Base-by-base conservation (phyloP, 371 early-diverging fungal species). In the Syncephalastrum sp. region DNA sequence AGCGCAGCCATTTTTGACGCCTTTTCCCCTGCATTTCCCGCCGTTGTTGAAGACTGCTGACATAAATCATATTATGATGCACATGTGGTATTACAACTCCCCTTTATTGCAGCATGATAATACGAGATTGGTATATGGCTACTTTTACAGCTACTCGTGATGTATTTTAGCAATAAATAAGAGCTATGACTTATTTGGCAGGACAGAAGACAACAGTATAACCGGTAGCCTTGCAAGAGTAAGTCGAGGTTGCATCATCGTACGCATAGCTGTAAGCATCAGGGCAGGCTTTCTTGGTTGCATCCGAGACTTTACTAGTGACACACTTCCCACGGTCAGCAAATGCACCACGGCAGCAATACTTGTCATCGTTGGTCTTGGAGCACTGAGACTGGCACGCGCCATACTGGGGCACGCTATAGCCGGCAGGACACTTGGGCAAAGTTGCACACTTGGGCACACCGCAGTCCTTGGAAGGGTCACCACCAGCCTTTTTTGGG, bases 221-320 rank as follows among this genome's bases (percentile, higher is more conserved):
- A 15, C 62, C 63, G 41, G 60, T 54, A 16, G 69, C 54, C 5
- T 54, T 33, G 61, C 82, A 82, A 57, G 67, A 55, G 41, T 59
- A 76, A 21, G 74, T 77, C 54, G 66, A 67, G 7, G 70, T 73
- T n/a, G 53, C 58, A 60, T 83, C 83, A 61, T 83, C 83, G 56
- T 71, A 83, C 48, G 79, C 78, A 60, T 73, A 83, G 27, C 69
- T 70, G 64, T 83, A 83, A 8, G 70, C 81, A 63, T 81, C 72
- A 7, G 77, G 76, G 57, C 78, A 77, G 10, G 43, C 61, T 25
- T 42, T 54, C 51, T 75, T 69, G 23, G 73, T 69, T 3, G 47
- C 54, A 1, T 57, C 42, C 19, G 78, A 59, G 24, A 60, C 74
- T n/a, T 55, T n/a, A 47, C 63, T 70, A n/a, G 65, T 51, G 6